Evolutionary conservation across 2,329 filamentous ascomycete genomes (phyloP), one percentile per base, ranked within the genome.

Genomic region (Fusarium tjaetaba): DNA sequence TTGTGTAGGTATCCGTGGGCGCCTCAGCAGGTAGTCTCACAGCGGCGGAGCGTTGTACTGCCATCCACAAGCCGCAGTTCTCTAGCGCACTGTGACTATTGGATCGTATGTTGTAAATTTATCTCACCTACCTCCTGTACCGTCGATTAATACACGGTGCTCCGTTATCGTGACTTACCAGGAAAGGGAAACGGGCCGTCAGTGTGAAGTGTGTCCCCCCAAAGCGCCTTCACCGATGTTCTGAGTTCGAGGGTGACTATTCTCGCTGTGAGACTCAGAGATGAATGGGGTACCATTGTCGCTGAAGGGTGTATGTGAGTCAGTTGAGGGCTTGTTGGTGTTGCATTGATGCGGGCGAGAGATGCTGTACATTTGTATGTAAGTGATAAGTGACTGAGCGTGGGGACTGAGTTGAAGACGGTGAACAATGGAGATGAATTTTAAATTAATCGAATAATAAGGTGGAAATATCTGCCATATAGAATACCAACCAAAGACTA

Each of bases 201-300:
- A 61, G 46, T 38, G 58, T 38, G 46, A 46, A 67, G 32, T 61
- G 61, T 62, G 59, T 51, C 26, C 58, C 65, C 65, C 68, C 61
- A 73, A 41, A 36, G 38, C 14, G 58, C 41, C 53, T 43, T 74
- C 68, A 74, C 71, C 71, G 68, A 74, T 68, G 36, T 74, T 72
- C 28, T 60, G 38, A 56, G 16, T 43, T 34, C 51, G 46, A 70
- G 67, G 52, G 57, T 59, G 65, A 70, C 49, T 70, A 42, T 34
- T 18, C 22, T 43, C 36, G 42, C 41, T 38, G 52, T 59, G 57
- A 67, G 45, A 48, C 42, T 59, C 39, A 49, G 38, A 73, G 36
- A 45, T 65, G 39, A 62, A 49, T 60, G 68, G 57, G 58, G 53
- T 39, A 55, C 48, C 67, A 59, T 66, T 68, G 57, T 43, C 48